A percentile compares a stretch with the other conserved stretches of the same genome.
Evolutionary conservation across 371 early-diverging fungal species (phyloP).

Genomic region (Rhizomucor pusillus): DNA sequence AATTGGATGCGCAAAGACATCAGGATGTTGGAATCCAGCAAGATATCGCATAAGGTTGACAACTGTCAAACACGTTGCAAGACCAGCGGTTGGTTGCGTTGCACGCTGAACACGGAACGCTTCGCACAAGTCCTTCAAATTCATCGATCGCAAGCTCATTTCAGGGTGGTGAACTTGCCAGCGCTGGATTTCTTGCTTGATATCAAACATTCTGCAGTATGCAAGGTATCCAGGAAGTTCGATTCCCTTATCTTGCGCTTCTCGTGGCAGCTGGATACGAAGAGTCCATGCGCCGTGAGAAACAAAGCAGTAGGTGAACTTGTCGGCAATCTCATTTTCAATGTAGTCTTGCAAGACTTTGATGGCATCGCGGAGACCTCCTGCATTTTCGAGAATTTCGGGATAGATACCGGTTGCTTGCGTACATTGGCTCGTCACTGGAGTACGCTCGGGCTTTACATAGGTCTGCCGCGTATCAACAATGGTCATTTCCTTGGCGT

Average conservation of each 20-base stretch:
- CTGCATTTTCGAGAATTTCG: conserved; percentile 55
- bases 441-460: conserved; percentile 67
- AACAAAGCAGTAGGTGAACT: conserved; percentile 69
- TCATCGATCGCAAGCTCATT: conserved; percentile 53
- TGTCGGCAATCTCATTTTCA: conserved; percentile 52
- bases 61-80: conserved; percentile 61
- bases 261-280: conserved; percentile 69
- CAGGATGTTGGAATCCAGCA: conserved; percentile 49
- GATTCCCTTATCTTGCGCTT: conserved; percentile 68
- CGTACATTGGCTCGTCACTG: conserved; percentile 68
- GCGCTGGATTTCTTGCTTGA: conserved; percentile 68
- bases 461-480: conserved; percentile 62
- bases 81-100: conserved; percentile 35
- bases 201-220: conserved; percentile 68
- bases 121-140: conserved; percentile 64
- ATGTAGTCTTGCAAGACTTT: conserved; percentile 57
- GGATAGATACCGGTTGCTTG: conserved; percentile 67
- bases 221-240: conserved; percentile 58
- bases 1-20: conserved; percentile 65
- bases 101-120: conserved; percentile 50
- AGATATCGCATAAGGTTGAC: conserved; percentile 58
- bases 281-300: conserved; percentile 78
- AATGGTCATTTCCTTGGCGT: conserved; percentile 39
- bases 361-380: conserved; percentile 64
- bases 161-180: conserved; percentile 68